Evolutionary conservation across 176 grass and related monocot genomes (phyloP), one percentile per base, ranked within the genome.

Genomic region (Rhynchospora pubera): DNA sequence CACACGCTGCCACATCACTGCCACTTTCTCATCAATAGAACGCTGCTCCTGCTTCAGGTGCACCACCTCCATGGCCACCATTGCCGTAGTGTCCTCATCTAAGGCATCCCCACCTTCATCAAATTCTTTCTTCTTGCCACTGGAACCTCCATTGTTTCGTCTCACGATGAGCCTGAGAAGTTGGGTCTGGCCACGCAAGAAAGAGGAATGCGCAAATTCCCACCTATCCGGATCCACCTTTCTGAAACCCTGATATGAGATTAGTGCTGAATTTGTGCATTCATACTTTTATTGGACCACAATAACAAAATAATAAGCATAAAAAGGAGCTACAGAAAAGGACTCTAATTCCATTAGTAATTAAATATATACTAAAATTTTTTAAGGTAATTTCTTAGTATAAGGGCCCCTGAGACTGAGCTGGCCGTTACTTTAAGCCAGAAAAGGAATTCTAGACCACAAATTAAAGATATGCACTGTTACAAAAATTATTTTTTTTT

Each of bases 161-260:
- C 88, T 86, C 6, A 84, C 84, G 53, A 96, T 92, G 10, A 57
- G 86, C n/a, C 67, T 72, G 12, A 96, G 83, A 0, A 92, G 93
- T 51, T 92, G 88, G 46, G 88, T 92, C 79, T 96, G 93, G 0
- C 90, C 90, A 3, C 93, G 68, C 28, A 92, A 79, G 56, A 96
- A 96, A 3, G 79, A 89, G 7, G 81, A 74, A 66, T 96, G 93
- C 5, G 93, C 90, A 68, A 96, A 96, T 85, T 96, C 93, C 93
- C 93, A 96, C 13, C 84, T 76, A 79, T 91, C 93, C 11, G 93
- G 83, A 69, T 96, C 90, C 0, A 91, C 90, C 93, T 96, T 96
- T 7, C 88, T 65, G 65, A 96, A 96, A 0, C 93, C 93, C 93
- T 94, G 77, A 34, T 5, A 50, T 53, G 62, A 9, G 1, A 3